A percentile compares a stretch with the other conserved stretches of the same genome.
phyloP scores from a whole-genome alignment of 352 stramenopile genomes.

The Phytophthora sansomeana region DNA sequence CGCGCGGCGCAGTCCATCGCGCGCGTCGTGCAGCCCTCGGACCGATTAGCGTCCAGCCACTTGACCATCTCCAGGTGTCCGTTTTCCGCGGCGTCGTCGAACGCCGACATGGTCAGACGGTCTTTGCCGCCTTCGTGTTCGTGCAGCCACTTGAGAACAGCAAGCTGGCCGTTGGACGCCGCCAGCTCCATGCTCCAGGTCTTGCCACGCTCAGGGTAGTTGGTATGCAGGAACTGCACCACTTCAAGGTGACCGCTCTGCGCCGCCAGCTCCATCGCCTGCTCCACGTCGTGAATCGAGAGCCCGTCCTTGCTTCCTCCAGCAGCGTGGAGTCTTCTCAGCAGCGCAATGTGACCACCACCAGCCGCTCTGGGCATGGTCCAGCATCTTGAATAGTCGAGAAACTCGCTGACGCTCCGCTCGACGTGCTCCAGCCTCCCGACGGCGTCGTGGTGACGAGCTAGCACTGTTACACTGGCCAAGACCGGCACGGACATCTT shows the following conservation, averaged over 20 bases:
- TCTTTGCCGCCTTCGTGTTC: constrained; percentile 21
- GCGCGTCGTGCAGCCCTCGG: constrained; percentile 26
- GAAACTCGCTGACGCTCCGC: constrained; percentile 26
- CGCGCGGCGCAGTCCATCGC: constrained; percentile 34
- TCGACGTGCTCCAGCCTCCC: constrained; percentile 27
- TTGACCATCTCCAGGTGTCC: constrained; percentile 33
- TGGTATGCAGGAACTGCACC: constrained; percentile 32
- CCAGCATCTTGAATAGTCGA: constrained; percentile 38
- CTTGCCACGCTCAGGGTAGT: constrained; percentile 27
- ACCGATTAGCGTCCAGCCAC: constrained; percentile 30
- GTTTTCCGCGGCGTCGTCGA: constrained; percentile 32
- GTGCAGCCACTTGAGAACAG: constrained; percentile 30
- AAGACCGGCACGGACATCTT: constrained; percentile 21
- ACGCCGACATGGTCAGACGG: constrained; percentile 31
- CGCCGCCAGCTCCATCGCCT: constrained; percentile 24
- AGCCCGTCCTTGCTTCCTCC: constrained; percentile 8
- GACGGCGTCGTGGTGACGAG: constrained; percentile 24
- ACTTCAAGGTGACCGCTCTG: constrained; percentile 35
- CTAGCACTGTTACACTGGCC: constrained; percentile 22
- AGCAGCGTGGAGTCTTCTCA: constrained; percentile 24
- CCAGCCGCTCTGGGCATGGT: constrained; percentile 27
- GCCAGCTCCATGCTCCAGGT: constrained; percentile 32
- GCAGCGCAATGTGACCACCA: constrained; percentile 18
- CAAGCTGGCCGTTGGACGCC: constrained; percentile 26
- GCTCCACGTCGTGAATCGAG: constrained; percentile 21